phyloP scores from a whole-genome alignment of 192 early-diverging fungal species.

The Coemansia sp. region DNA sequence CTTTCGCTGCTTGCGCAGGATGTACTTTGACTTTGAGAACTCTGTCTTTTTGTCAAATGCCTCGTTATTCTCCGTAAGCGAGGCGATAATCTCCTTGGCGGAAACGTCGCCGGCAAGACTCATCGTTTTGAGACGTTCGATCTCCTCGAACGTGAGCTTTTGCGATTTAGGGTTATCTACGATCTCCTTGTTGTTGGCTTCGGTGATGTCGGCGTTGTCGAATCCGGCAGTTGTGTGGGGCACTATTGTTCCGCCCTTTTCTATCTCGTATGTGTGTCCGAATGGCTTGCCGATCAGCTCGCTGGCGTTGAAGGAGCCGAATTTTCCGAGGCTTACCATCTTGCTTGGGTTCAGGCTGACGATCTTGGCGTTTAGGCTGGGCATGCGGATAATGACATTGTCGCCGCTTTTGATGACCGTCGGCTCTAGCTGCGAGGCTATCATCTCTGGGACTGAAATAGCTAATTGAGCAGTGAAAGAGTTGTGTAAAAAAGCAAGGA shows the following conservation, averaged over 20 bases:
- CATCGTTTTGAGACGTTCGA: slow-evolving; percentile 76
- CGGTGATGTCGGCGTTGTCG: slow-evolving; percentile 64
- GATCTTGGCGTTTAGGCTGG: slow-evolving; percentile 80
- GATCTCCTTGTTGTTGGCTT: slow-evolving; percentile 81
- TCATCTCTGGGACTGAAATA: slow-evolving; percentile 1
- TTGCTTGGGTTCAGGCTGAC: slow-evolving; percentile 64
- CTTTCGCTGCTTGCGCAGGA: slow-evolving; percentile 82
- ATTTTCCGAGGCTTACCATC: slow-evolving; percentile 81
- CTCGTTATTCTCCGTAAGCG: slow-evolving; percentile 76
- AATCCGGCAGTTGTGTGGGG: slow-evolving; percentile 37
- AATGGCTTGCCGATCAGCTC: slow-evolving; percentile 80
- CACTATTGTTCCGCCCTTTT: slow-evolving; percentile 55
- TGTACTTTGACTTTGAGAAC: slow-evolving; percentile 94
- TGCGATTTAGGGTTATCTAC: slow-evolving; percentile 72
- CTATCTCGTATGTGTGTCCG: slow-evolving; percentile 82
- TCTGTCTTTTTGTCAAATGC: slow-evolving; percentile 92
- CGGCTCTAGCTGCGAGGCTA: slow-evolving; percentile 24
- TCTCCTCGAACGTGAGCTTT: slow-evolving; percentile 76
- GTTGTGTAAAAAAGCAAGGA: background rate
- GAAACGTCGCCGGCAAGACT: slow-evolving; percentile 66
- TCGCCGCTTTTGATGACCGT: slow-evolving; percentile 58
- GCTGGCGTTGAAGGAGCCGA: slow-evolving; percentile 78
- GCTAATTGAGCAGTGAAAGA: background rate
- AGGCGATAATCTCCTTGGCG: slow-evolving; percentile 73
- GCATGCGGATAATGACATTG: slow-evolving; percentile 75